These are phyloP conservation scores for Filosporella fistucella DNA, from an alignment of 495 filamentous ascomycete genomes.

Conservation along the genomic window DNA sequence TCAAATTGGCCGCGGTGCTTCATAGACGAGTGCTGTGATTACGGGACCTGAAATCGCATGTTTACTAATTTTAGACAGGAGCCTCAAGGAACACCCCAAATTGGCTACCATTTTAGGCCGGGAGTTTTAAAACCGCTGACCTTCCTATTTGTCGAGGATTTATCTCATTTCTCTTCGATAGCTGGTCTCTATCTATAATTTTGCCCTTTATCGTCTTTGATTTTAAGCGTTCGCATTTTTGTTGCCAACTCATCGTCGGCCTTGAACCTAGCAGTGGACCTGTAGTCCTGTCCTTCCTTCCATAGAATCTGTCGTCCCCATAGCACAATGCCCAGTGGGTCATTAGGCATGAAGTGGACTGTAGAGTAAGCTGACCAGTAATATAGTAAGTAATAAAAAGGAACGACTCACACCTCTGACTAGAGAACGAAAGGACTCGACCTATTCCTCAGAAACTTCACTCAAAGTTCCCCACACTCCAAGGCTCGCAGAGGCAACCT, in stretches of 20 bases:
- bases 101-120: too few relatives aligned
- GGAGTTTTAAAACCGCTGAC: constrained; percentile 44
- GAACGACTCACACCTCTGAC: constrained; percentile 43
- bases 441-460: constrained; percentile 45
- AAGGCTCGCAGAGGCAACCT: constrained; percentile 86
- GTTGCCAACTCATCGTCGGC: too few relatives aligned
- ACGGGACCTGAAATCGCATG: too few relatives aligned
- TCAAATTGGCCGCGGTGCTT: too few relatives aligned
- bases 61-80: too few relatives aligned
- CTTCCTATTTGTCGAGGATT: constrained; percentile 31
- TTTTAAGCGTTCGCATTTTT: too few relatives aligned
- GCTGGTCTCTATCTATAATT: constrained; percentile 50
- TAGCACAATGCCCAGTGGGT: constrained; percentile 21
- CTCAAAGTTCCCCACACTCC: constrained; percentile 71
- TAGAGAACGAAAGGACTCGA: constrained; percentile 37
- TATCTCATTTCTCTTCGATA: constrained; percentile 36
- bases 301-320: constrained; percentile 5
- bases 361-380: constrained; percentile 18
- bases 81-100: too few relatives aligned
- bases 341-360: constrained; percentile 5
- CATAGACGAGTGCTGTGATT: too few relatives aligned
- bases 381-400: constrained; percentile 35
- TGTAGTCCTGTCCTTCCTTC: neutral
- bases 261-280: too few relatives aligned
- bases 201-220: too few relatives aligned